Conservation (phyloP, 2,329 filamentous ascomycete genomes). For the Incumbomyces lentus region DNA sequence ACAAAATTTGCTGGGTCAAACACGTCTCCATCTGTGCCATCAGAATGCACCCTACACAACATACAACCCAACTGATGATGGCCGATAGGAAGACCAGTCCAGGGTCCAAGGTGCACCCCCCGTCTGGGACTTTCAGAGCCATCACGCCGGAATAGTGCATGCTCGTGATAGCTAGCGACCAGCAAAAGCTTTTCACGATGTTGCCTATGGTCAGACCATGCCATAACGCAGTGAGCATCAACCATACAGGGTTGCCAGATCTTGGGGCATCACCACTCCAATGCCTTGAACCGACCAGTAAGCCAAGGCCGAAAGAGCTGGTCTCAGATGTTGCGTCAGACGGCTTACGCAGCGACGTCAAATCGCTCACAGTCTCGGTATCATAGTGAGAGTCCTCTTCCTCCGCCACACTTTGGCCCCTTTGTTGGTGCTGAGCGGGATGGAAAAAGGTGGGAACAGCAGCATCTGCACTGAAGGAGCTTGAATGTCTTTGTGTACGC, state of each 20-base stretch:
- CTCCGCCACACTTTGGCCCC: neutral
- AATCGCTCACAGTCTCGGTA: neutral
- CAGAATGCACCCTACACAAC: slow-evolving; percentile 24
- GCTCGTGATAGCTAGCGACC: slow-evolving; percentile 25
- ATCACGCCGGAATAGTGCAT: slow-evolving; percentile 28
- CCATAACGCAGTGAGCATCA: slow-evolving; percentile 14
- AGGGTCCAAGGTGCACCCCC: slow-evolving; percentile 22
- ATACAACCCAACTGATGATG: slow-evolving; percentile 27
- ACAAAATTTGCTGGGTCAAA: slow-evolving; percentile 25
- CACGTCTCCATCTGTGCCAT: slow-evolving; percentile 27
- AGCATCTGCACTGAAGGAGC: neutral
- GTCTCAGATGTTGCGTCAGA: slow-evolving; percentile 3
- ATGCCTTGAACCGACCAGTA: slow-evolving; percentile 8
- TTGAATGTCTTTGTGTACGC: neutral
- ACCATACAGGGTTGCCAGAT: neutral
- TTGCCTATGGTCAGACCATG: slow-evolving; percentile 20
- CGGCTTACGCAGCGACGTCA: neutral
- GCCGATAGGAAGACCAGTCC: slow-evolving; percentile 23
- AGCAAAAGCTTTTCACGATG: slow-evolving; percentile 24
- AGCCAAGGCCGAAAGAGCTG: neutral
- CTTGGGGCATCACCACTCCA: slow-evolving; percentile 12
- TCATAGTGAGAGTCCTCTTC: neutral
- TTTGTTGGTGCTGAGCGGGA: neutral
- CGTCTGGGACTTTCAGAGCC: slow-evolving; percentile 24
- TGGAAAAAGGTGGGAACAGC: neutral